These are phyloP conservation scores for Pseudocercospora vitis DNA, from an alignment of 2,329 filamentous ascomycete genomes.

Conservation along the genomic window DNA sequence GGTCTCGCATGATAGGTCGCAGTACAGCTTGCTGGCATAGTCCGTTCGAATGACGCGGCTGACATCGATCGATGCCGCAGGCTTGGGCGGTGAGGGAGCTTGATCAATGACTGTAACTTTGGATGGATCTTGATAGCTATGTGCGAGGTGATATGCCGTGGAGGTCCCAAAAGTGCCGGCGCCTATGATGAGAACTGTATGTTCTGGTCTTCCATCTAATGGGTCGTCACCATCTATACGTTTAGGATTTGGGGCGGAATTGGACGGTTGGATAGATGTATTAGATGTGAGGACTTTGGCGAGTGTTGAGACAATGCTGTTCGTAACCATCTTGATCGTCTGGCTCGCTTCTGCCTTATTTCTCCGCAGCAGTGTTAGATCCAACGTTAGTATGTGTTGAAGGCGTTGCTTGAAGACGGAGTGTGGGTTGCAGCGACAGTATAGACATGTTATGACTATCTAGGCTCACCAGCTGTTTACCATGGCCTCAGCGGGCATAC, in stretches of 20 bases:
- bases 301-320: background rate
- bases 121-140: slow-evolving; percentile 50
- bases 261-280: slow-evolving; percentile 15
- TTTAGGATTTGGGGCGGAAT: slow-evolving; percentile 14
- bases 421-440: background rate
- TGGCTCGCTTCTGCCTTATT: background rate
- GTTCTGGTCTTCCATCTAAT: slow-evolving; percentile 20
- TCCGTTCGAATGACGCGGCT: slow-evolving; percentile 38
- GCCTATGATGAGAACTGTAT: slow-evolving; percentile 28
- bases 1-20: slow-evolving; percentile 40
- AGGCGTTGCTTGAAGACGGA: background rate
- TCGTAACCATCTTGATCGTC: background rate
- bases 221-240: slow-evolving; percentile 22
- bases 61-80: slow-evolving; percentile 38
- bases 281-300: background rate
- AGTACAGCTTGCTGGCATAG: slow-evolving; percentile 34
- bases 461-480: background rate
- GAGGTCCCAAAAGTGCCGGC: slow-evolving; percentile 32
- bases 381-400: background rate
- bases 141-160: slow-evolving; percentile 36
- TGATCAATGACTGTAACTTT: slow-evolving; percentile 61
- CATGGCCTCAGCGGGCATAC: slow-evolving; percentile 11
- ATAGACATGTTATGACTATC: background rate
- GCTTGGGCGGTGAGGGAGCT: slow-evolving; percentile 50
- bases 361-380: background rate